phyloP scores from a whole-genome alignment of 2,329 filamentous ascomycete genomes.

The Sporothrix inflata region DNA sequence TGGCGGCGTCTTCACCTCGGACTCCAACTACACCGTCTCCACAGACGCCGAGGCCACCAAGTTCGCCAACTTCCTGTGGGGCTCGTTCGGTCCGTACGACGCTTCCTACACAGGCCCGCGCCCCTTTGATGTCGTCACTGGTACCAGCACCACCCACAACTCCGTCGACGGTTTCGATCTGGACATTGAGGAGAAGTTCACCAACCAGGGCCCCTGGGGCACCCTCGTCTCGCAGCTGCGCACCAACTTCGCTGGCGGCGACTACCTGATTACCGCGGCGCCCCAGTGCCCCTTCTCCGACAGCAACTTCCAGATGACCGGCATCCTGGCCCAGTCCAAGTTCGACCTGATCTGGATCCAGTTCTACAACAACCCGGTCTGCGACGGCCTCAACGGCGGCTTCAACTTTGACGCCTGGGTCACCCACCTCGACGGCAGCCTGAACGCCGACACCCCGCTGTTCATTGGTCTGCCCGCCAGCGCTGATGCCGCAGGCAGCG shows the following conservation, averaged over 20 bases:
- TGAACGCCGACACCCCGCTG: conserved; percentile 44
- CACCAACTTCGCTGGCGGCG: conserved; percentile 32
- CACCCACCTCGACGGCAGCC: conserved; percentile 38
- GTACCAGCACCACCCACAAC: conserved; percentile 40
- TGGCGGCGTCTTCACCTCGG: conserved; percentile 51
- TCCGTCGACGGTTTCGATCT: conserved; percentile 58
- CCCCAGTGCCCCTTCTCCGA: conserved; percentile 49
- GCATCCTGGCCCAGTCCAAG: conserved; percentile 44
- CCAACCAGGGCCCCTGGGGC: conserved; percentile 32
- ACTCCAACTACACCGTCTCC: conserved; percentile 44
- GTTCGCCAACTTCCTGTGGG: conserved; percentile 46
- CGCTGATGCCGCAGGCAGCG: conserved; percentile 33
- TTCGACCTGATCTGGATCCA: conserved; percentile 52
- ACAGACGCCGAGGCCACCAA: conserved; percentile 38
- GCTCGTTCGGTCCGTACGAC: conserved; percentile 44
- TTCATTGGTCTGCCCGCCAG: conserved; percentile 46
- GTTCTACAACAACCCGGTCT: conserved; percentile 53
- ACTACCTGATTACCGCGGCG: conserved; percentile 51
- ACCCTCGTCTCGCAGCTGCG: conserved; percentile 30
- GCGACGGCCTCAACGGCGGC: conserved; percentile 41
- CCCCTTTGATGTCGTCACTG: conserved; percentile 51
- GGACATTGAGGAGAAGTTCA: conserved; percentile 48
- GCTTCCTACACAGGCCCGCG: conserved; percentile 40
- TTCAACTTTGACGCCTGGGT: conserved; percentile 47
- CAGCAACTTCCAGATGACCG: conserved; percentile 48